A percentile compares a stretch with the other conserved stretches of the same genome.
These are phyloP conservation scores for Podila horticola DNA, from an alignment of 192 early-diverging fungal genomes.

Conservation along the genomic window DNA sequence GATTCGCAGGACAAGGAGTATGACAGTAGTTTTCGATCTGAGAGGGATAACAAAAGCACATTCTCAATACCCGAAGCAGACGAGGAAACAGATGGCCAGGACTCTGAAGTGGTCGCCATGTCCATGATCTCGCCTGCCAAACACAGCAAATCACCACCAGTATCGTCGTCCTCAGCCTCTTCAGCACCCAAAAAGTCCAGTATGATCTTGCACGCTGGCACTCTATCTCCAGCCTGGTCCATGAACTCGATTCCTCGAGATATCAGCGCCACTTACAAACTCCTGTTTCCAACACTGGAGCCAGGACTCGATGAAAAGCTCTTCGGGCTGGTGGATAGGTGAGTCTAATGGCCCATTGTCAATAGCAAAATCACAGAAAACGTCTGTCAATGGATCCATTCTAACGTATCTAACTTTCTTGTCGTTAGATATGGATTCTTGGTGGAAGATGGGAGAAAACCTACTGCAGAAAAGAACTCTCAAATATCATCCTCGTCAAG, in stretches of 20 bases:
- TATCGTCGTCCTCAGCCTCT: constrained; percentile 13
- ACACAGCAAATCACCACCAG: constrained; percentile 30
- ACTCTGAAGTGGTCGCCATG: constrained; percentile 17
- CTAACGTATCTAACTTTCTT: neutral
- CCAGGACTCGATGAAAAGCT: constrained; percentile 35
- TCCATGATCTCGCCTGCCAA: constrained; percentile 28
- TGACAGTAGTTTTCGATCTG: neutral
- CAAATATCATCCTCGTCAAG: constrained; percentile 16
- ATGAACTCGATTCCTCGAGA: constrained; percentile 51
- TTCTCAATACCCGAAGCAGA: neutral
- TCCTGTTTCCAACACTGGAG: neutral
- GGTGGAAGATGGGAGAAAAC: constrained; percentile 47
- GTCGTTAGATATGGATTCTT: constrained; percentile 44
- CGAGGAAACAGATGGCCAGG: neutral
- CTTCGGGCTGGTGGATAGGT: constrained; percentile 46
- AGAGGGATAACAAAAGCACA: neutral
- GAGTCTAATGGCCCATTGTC: neutral
- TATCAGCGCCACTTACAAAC: constrained; percentile 31
- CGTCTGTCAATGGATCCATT: neutral
- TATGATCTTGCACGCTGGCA: constrained; percentile 35
- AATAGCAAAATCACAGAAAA: neutral
- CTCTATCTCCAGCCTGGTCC: constrained; percentile 48
- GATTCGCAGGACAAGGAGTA: neutral
- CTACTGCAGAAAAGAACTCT: constrained; percentile 29
- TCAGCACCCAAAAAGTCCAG: constrained; percentile 29